Conservation (phyloP, 495 filamentous ascomycete genomes). For the Podospora anserina region DNA sequence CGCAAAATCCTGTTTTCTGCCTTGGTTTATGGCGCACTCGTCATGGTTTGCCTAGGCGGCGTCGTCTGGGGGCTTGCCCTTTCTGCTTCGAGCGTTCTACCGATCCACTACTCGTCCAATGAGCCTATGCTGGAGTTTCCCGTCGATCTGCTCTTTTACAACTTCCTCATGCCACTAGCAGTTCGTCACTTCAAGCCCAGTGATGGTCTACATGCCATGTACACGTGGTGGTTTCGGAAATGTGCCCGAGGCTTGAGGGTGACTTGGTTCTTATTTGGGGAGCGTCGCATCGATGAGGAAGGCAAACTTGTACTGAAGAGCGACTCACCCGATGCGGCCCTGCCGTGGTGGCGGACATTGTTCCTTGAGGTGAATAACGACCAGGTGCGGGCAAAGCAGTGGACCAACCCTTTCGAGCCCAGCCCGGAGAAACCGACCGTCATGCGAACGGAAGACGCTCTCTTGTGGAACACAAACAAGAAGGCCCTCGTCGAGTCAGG, state of each 20-base stretch:
- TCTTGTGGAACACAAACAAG: conserved; percentile 25
- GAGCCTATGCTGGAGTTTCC: conserved; percentile 92
- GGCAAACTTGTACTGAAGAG: conserved; percentile 46
- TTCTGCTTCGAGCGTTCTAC: conserved; percentile 66
- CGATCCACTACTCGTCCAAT: conserved; percentile 87
- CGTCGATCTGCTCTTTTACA: conserved; percentile 91
- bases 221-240: conserved; percentile 92
- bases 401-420: conserved; percentile 41
- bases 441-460: conserved; percentile 19
- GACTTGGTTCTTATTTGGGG: conserved; percentile 89
- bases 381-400: conserved; percentile 38
- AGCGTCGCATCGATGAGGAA: conserved; percentile 77
- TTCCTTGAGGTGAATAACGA: conserved; percentile 39
- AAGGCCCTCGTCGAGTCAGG: conserved; percentile 42
- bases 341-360: conserved; percentile 32
- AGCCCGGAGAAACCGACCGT: conserved; percentile 33
- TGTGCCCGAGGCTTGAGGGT: conserved; percentile 79
- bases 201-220: conserved; percentile 76
- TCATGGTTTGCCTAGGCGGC: conserved; percentile 88
- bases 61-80: conserved; percentile 88
- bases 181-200: conserved; percentile 80
- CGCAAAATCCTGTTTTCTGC: conserved; percentile 96
- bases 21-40: conserved; percentile 89
- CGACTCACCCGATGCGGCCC: conserved; percentile 26
- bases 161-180: conserved; percentile 85